Base-by-base conservation (phyloP, 1,284 basidiomycete species). In the Ustilago loliicola region DNA sequence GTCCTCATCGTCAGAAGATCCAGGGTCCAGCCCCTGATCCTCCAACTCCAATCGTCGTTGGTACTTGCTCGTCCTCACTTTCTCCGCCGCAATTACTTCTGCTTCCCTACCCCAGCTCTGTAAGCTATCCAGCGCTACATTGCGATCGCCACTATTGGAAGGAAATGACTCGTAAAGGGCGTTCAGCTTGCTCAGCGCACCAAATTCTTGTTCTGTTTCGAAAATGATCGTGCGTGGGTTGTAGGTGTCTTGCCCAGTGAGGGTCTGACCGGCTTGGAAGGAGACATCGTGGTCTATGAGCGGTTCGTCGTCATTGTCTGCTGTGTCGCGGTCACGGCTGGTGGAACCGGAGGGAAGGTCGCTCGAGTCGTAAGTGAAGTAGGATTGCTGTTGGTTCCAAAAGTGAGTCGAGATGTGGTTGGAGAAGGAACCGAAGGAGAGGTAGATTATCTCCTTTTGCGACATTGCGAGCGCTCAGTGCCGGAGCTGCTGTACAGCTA, bases 391-490 rank as follows among this genome's bases (percentile, higher is more conserved):
- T 51, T 81, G 61, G 58, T 85, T 85, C 80, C 82, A 85, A 51
- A 82, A 85, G 64, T 84, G 82, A 15, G 83, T 83, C 9, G 83
- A 66, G 48, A 83, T 77, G 71, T 83, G 79, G 52, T 83, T 82
- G 42, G 84, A 74, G 54, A 82, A 69, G 15, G 78, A 72, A 40
- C 84, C 84, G 36, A 85, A 82, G 21, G 83, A 80, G 59, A 85
- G 72, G 72, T 82, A 76, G 60, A 85, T 80, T 36, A 80, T 79
- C 59, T 85, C 83, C 54, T 74, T 76, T 45, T 78, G 76, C 58
- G 76, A 60, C 76, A 78, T 77, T 3, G 45, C 23, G 36, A 25
- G 10, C 4, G 9, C 32, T 32, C 9, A 21, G 11, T 27, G 19
- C 17, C 11, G 23, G 2, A 30, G 11, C 11, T 32, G 5, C n/a